Evolutionary conservation across 805 yeast species (phyloP).

Genomic region (Cyberlindnera saturnus): DNA sequence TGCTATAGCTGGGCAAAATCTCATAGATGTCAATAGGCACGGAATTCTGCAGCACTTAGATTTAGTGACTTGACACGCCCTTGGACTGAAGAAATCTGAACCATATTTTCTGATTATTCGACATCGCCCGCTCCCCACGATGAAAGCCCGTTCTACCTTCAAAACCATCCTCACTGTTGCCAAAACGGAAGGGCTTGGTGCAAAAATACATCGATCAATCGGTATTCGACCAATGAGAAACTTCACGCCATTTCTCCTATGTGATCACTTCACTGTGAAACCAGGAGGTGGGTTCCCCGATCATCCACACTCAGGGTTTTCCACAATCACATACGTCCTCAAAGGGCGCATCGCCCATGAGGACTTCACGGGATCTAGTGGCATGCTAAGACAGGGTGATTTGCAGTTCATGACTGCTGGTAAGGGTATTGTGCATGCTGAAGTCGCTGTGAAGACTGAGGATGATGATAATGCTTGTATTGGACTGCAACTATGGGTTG

Average conservation of each 20-base stretch:
- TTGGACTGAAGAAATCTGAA: too few relatives aligned
- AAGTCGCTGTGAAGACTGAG: constrained; percentile 60
- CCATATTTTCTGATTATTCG: too few relatives aligned
- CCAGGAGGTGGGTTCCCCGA: constrained; percentile 75
- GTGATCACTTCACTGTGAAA: constrained; percentile 67
- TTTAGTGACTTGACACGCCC: too few relatives aligned
- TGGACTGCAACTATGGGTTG: constrained; percentile 89
- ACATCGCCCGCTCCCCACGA: too few relatives aligned
- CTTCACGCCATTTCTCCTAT: constrained; percentile 75
- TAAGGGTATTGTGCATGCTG: constrained; percentile 78
- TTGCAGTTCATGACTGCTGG: constrained; percentile 95
- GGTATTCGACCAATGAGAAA: constrained; percentile 64
- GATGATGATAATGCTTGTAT: constrained; percentile 42
- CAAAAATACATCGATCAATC: constrained; percentile 72
- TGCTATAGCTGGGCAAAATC: too few relatives aligned
- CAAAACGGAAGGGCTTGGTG: constrained; percentile 86
- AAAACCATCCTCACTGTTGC: constrained; percentile 54
- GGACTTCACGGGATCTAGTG: constrained; percentile 83
- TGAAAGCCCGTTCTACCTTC: constrained; percentile 36
- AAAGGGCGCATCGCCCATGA: constrained; percentile 72
- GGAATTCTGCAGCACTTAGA: too few relatives aligned
- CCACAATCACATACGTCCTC: constrained; percentile 65
- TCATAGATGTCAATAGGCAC: too few relatives aligned
- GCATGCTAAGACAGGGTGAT: constrained; percentile 74
- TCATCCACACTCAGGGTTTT: constrained; percentile 81